phyloP scores from a whole-genome alignment of 225 moss, liverwort and hornwort species.

The Lunularia cruciata region DNA sequence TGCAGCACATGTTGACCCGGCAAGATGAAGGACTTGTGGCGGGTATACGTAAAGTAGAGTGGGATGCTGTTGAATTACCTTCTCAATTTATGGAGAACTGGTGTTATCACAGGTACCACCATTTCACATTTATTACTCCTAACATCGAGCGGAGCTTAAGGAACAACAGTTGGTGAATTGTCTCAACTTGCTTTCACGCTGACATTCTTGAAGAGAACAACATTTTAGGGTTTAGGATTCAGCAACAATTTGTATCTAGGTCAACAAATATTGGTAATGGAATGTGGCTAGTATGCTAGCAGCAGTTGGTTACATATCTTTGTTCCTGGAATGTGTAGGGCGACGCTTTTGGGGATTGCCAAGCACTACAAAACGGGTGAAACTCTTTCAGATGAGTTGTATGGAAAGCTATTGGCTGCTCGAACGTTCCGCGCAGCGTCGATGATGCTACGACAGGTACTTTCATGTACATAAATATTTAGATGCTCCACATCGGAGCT shows the following conservation, averaged over 20 bases:
- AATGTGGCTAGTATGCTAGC: too few relatives aligned
- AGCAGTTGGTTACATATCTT: too few relatives aligned
- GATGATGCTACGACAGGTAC: conserved; percentile 57
- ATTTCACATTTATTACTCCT: background rate
- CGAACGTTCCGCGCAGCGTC: conserved; percentile 58
- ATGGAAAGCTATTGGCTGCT: conserved; percentile 50
- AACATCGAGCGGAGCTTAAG: background rate
- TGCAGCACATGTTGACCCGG: conserved; percentile 59
- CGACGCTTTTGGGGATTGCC: conserved; percentile 55
- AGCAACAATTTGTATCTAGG: too few relatives aligned
- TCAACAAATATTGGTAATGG: too few relatives aligned
- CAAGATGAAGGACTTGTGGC: conserved; percentile 64
- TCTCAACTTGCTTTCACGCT: too few relatives aligned
- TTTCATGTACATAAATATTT: background rate
- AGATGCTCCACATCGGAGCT: background rate
- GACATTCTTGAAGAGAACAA: too few relatives aligned
- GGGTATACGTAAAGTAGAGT: conserved; percentile 56
- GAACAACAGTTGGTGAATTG: too few relatives aligned
- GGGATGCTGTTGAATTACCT: conserved; percentile 61
- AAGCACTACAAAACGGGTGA: conserved; percentile 60
- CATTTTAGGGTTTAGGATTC: too few relatives aligned
- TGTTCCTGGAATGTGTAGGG: conserved; percentile 29
- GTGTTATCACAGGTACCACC: conserved; percentile 52
- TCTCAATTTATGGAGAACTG: conserved; percentile 68
- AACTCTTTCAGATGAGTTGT: conserved; percentile 50